These are phyloP conservation scores for Zalaria obscura DNA, from an alignment of 2,329 filamentous ascomycete genomes.

Conservation along the genomic window DNA sequence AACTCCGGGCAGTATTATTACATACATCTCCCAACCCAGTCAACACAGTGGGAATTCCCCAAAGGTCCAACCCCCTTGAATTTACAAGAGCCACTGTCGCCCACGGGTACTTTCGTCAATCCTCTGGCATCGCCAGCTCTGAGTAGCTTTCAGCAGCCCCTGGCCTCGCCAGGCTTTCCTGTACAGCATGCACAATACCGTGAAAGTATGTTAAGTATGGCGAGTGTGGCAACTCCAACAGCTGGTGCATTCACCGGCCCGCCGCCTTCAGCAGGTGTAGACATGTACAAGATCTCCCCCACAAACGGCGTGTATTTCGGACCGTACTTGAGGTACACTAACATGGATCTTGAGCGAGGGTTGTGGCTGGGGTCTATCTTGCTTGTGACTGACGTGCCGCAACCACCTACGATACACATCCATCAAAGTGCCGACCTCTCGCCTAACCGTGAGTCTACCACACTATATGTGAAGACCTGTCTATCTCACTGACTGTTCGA, in stretches of 20 bases:
- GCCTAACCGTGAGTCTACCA: constrained; percentile 47
- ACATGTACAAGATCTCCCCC: constrained; percentile 84
- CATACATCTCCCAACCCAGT: constrained; percentile 87
- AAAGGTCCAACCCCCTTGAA: constrained; percentile 86
- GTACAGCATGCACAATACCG: constrained; percentile 58
- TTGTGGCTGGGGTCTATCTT: constrained; percentile 89
- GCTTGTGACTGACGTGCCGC: constrained; percentile 77
- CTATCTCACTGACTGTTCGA: constrained; percentile 16
- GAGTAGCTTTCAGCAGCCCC: constrained; percentile 41
- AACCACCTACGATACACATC: constrained; percentile 91
- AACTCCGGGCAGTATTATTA: constrained; percentile 98
- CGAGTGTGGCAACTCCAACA: constrained; percentile 58
- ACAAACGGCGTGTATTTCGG: constrained; percentile 98
- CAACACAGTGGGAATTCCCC: constrained; percentile 97
- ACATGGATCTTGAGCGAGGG: constrained; percentile 89
- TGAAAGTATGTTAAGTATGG: constrained; percentile 72
- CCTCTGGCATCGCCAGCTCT: constrained; percentile 30
- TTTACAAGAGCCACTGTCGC: constrained; percentile 74
- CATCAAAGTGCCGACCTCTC: constrained; percentile 83
- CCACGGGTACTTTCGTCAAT: constrained; percentile 43
- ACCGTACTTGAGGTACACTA: constrained; percentile 86
- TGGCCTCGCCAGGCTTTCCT: constrained; percentile 71
- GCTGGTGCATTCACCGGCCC: constrained; percentile 76
- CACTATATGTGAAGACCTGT: too few species aligned
- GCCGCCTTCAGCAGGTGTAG: constrained; percentile 76